These are phyloP conservation scores for Stygiomarasmius scandens DNA, from an alignment of 1,284 basidiomycete species.

Conservation along the genomic window DNA sequence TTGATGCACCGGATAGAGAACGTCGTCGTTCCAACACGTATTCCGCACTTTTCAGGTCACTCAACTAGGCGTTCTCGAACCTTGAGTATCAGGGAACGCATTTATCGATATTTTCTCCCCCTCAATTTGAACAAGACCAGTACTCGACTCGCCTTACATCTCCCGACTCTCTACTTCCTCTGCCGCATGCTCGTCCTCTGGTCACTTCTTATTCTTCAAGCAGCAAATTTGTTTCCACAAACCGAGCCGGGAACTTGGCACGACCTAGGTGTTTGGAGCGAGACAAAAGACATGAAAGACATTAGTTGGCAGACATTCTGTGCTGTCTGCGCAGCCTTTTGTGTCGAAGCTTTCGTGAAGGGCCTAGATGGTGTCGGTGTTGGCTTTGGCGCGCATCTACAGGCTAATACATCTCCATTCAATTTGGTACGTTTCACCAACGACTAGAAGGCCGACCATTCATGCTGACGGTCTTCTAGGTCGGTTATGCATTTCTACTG, in stretches of 20 bases:
- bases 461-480: conserved; percentile 38
- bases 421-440: conserved; percentile 53
- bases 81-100: conserved; percentile 21
- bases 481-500: conserved; percentile 73
- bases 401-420: conserved; percentile 58
- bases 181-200: conserved; percentile 57
- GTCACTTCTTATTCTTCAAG: conserved; percentile 59
- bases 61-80: conserved; percentile 26
- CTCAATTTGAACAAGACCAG: conserved; percentile 60
- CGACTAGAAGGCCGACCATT: neutral
- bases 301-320: conserved; percentile 75
- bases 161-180: conserved; percentile 66
- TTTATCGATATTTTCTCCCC: conserved; percentile 54
- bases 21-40: conserved; percentile 69
- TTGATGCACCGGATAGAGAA: conserved; percentile 75
- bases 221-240: conserved; percentile 43
- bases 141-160: conserved; percentile 59
- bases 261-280: conserved; percentile 47
- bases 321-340: conserved; percentile 64
- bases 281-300: conserved; percentile 55
- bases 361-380: conserved; percentile 60
- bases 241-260: conserved; percentile 32
- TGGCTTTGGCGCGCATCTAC: conserved; percentile 41
- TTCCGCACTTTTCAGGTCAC: conserved; percentile 26
- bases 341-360: conserved; percentile 64